Base-by-base conservation (phyloP, 2,329 filamentous ascomycete species). In the Cephalotrichum gorgonifer region DNA sequence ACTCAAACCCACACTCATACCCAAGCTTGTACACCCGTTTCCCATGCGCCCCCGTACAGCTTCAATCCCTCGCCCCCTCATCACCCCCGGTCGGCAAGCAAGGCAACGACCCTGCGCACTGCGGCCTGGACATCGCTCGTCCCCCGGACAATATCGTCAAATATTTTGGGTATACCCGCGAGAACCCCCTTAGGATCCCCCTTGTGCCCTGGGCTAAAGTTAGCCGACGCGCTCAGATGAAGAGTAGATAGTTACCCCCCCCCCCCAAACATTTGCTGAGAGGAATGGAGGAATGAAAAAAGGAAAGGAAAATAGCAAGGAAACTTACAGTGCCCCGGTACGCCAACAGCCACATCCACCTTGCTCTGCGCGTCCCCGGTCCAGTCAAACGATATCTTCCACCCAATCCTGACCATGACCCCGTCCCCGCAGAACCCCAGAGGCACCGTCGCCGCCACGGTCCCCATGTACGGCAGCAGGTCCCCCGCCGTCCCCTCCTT, bases 351-450 rank as follows among this genome's bases (percentile, higher is more conserved):
- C 11, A 82, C 67, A 4, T 65, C 66, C 15, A 86, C 63, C 42
- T 68, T 68, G 54, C 76, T 85, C 56, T 76, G 74, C 4, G 80
- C 83, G 58, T 87, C 84, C 6, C 84, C 84, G 0, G 82, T 83
- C 83, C 83, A 87, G 61, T 87, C 83, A 57, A 87, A 85, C 2
- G 64, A 63, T 41, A 85, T 79, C 43, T 63, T 68, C 84, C 84
- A 88, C 50, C 73, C 68, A 23, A 54, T 45, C 1, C 87, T 64
- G 25, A 78, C 72, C 11, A 68, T 60, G 2, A 74, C 67, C 9
- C 65, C 52, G 1, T 61, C 58, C 44, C 63, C 49, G 65, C 55
- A 53, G 46, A 39, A 12, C 3, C 22, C 41, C 22, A 49, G 17
- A n/a, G 38, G 27, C 26, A 79, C 52, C 30, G 75, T 70, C 14